Evolutionary conservation across 352 stramenopile species (phyloP).

Genomic region (Globisporangium nodosum): DNA sequence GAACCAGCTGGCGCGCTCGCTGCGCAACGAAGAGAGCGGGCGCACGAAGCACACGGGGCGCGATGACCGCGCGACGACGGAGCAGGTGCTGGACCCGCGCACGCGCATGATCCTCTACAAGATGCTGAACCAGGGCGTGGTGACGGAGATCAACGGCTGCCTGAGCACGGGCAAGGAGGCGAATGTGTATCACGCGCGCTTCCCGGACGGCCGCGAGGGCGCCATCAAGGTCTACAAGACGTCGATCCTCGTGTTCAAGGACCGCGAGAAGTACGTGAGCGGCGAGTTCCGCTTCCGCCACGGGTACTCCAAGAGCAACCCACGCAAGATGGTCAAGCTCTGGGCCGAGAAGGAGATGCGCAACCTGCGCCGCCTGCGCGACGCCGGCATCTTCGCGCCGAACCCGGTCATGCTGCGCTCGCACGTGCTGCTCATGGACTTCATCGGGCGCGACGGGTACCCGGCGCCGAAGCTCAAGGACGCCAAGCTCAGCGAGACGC

Average conservation of each 20-base stretch:
- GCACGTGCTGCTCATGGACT: conserved; percentile 99
- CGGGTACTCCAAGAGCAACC: conserved; percentile 96
- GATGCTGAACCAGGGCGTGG: conserved; percentile 95
- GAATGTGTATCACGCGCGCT: conserved; percentile 98
- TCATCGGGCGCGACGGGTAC: conserved; percentile 95
- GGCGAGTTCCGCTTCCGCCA: conserved; percentile 98
- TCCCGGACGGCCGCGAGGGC: conserved; percentile 67
- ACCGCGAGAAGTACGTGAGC: conserved; percentile 98
- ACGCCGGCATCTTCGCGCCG: conserved; percentile 90
- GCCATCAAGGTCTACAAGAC: conserved; percentile 87
- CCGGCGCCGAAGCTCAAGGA: conserved; percentile 93
- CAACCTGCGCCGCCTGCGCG: conserved; percentile 93
- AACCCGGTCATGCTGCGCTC: conserved; percentile 92
- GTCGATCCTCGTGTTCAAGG: conserved; percentile 98
- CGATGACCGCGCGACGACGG: conserved; percentile 97
- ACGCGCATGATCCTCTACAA: conserved; percentile 99
- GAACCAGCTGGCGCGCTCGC: conserved; percentile 72
- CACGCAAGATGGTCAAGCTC: conserved; percentile 99
- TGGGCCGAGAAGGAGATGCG: conserved; percentile 99
- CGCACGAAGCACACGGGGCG: conserved; percentile 90
- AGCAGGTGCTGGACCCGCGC: conserved; percentile 97
- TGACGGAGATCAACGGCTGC: conserved; percentile 98
- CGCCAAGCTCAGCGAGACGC: conserved; percentile 86
- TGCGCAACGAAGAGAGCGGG: conserved; percentile 74
- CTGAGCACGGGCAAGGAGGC: conserved; percentile 99